A percentile compares a stretch with the other conserved stretches of the same genome.
These are phyloP conservation scores for Amorphotheca resinae DNA, from an alignment of 495 filamentous ascomycete genomes.

Conservation along the genomic window DNA sequence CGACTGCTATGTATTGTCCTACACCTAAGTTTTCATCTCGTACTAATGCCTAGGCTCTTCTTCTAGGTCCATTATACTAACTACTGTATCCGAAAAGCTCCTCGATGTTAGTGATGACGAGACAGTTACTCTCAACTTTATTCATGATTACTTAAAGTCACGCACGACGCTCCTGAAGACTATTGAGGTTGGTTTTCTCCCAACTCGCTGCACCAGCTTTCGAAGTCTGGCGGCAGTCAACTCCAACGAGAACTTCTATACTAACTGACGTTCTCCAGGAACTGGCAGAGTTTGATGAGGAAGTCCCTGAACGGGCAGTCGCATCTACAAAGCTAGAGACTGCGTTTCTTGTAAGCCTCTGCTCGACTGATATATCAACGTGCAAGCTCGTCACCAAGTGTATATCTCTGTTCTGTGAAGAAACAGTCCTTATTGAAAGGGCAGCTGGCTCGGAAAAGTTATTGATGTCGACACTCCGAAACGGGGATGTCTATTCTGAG, in stretches of 20 bases:
- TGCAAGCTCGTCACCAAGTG: conserved; percentile 49
- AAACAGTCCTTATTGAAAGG: conserved; percentile 42
- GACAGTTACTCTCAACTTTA: conserved; percentile 28
- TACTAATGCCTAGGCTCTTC: neutral
- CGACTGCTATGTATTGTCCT: neutral
- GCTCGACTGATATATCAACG: conserved; percentile 47
- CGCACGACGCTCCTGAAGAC: conserved; percentile 33
- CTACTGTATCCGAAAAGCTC: conserved; percentile 36
- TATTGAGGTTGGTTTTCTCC: conserved; percentile 27
- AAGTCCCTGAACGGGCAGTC: conserved; percentile 35
- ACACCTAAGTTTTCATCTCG: neutral
- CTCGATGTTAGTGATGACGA: conserved; percentile 28
- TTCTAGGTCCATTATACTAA: conserved; percentile 34
- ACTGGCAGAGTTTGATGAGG: conserved; percentile 32
- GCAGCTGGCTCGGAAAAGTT: conserved; percentile 32
- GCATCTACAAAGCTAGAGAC: conserved; percentile 40
- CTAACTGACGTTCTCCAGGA: conserved; percentile 23
- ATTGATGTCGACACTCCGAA: conserved; percentile 41
- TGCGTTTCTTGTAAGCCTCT: conserved; percentile 46
- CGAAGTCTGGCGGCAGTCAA: neutral
- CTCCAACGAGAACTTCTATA: too few relatives aligned
- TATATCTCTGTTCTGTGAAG: conserved; percentile 49
- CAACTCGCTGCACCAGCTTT: neutral
- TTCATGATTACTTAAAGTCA: conserved; percentile 39
- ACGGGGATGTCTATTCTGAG: conserved; percentile 46